Evolutionary conservation across 2,329 filamentous ascomycete species (phyloP).

Genomic region (Beauveria sp.): DNA sequence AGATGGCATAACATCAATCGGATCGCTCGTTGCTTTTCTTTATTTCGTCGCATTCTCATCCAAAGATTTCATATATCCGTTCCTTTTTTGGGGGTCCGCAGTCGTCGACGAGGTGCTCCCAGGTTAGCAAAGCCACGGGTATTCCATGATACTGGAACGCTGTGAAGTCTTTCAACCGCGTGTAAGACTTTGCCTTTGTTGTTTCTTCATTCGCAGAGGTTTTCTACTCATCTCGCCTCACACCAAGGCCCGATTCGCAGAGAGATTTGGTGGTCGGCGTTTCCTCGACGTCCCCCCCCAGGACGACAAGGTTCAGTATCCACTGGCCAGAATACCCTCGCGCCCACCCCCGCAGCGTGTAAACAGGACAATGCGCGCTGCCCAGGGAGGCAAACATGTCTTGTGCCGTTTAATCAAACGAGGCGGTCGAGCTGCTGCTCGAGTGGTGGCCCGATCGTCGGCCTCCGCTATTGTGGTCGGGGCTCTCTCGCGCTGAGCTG

Average conservation of each 20-base stretch:
- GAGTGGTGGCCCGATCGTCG: conserved; percentile 51
- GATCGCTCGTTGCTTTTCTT: conserved; percentile 13
- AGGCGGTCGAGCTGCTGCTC: conserved; percentile 55
- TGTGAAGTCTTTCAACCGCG: conserved; percentile 32
- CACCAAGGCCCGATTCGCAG: not conserved
- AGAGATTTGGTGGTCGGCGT: not conserved
- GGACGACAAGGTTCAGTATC: not conserved
- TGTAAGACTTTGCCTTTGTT: conserved; percentile 17
- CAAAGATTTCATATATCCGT: conserved; percentile 4
- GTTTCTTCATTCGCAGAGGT: not conserved
- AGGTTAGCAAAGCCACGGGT: conserved; percentile 15
- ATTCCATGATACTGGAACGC: conserved; percentile 25
- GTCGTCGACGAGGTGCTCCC: not conserved
- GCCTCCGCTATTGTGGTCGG: conserved; percentile 30
- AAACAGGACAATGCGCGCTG: not conserved
- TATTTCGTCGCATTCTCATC: conserved; percentile 8
- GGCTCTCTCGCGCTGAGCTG: conserved; percentile 37
- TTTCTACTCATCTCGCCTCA: not conserved
- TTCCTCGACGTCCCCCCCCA: not conserved
- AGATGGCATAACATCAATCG: conserved; percentile 14
- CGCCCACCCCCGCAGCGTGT: not conserved
- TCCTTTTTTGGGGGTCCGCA: not conserved
- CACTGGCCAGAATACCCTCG: not conserved
- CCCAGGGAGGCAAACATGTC: not conserved
- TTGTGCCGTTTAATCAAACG: conserved; percentile 40